Percentiles rank a stretch among this genome's conserved stretches.
These are phyloP conservation scores for Cladophialophora carrionii DNA, from an alignment of 2,329 filamentous ascomycete species.

Conservation along the genomic window DNA sequence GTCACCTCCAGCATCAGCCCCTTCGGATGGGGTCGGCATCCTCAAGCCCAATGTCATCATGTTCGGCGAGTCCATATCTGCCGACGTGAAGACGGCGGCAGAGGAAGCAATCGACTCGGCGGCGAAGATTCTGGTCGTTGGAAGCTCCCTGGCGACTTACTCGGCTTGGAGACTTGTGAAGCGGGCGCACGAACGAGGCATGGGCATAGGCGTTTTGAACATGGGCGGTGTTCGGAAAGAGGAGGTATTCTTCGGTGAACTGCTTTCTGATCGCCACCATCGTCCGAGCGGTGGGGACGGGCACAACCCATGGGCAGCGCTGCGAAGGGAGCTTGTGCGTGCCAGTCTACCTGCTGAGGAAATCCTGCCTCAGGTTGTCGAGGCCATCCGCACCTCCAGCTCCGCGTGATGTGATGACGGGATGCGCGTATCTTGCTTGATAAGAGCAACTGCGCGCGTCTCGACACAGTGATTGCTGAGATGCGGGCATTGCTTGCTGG, in stretches of 20 bases:
- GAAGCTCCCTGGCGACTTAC: conserved; percentile 90
- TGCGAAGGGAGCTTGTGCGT: conserved; percentile 42
- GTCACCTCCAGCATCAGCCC: background rate
- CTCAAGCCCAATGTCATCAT: conserved; percentile 93
- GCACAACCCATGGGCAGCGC: conserved; percentile 15
- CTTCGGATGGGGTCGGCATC: conserved; percentile 69
- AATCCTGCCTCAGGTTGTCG: conserved; percentile 48
- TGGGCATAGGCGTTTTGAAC: conserved; percentile 86
- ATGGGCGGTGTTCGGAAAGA: conserved; percentile 60
- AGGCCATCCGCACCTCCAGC: conserved; percentile 22
- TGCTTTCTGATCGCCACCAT: conserved; percentile 22
- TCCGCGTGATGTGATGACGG: background rate
- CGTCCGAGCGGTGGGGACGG: background rate
- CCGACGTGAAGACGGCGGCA: conserved; percentile 70
- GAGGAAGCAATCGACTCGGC: conserved; percentile 79
- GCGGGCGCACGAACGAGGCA: conserved; percentile 75
- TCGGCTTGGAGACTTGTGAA: conserved; percentile 91
- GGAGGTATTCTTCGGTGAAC: conserved; percentile 46
- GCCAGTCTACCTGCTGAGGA: conserved; percentile 50
- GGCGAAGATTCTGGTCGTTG: conserved; percentile 74
- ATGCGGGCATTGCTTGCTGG: background rate
- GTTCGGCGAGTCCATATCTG: conserved; percentile 88
- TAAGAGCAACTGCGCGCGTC: too few relatives aligned
- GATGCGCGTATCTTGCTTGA: background rate
- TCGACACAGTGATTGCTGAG: too few relatives aligned